Base-by-base conservation (phyloP, 257 asterid species). In the Thymus mandschuricus region DNA sequence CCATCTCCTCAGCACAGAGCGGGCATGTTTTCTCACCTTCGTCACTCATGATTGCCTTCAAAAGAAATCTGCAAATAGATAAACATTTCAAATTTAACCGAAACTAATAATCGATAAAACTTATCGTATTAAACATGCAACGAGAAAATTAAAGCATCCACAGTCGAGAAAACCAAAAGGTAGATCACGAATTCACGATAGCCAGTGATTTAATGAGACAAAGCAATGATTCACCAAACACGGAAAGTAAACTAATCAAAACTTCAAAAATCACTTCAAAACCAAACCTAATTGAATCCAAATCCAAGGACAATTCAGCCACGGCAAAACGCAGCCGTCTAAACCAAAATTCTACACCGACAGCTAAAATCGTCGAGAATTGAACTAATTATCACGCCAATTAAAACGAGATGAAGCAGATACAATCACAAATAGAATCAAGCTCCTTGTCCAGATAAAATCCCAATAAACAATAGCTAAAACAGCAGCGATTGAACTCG, bases 1-100 rank as follows among this genome's bases (percentile, higher is more conserved):
- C 98, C 98, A 94, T 94, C 86, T 89, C 98, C 91, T 94, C 97
- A 0, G 98, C 94, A 61, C 97, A 93, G 78, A 93, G 97, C 71
- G 98, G 98, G 72, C 98, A 93, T 52, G 89, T 91, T 85, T 81
- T 91, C 74, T 94, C 98, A 73, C 98, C 96, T 85, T 86, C 87
- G 67, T 91, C 96, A 65, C 96, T 84, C 97, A 93, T 91, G 82
- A 76, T 86, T 81, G 73, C 88, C 97, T 89, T 29, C 21, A 21
- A 68, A 55, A 70, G 60, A 58, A 45, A 54, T 10, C 58, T 64
- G 72, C 56, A 40, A 52, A 64, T 59, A 27, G 45, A 62, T 54
- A 1, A 58, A 45, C 30, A 43, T 15, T 33, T 60, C 27, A 55
- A 38, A n/a, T 49, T 55, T 43, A 12, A 28, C 3, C 52, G 40